Percentiles rank a stretch among this genome's conserved stretches.
These are phyloP conservation scores for Jamesozyma jinghongensis DNA, from an alignment of 805 yeast species.

Conservation along the genomic window DNA sequence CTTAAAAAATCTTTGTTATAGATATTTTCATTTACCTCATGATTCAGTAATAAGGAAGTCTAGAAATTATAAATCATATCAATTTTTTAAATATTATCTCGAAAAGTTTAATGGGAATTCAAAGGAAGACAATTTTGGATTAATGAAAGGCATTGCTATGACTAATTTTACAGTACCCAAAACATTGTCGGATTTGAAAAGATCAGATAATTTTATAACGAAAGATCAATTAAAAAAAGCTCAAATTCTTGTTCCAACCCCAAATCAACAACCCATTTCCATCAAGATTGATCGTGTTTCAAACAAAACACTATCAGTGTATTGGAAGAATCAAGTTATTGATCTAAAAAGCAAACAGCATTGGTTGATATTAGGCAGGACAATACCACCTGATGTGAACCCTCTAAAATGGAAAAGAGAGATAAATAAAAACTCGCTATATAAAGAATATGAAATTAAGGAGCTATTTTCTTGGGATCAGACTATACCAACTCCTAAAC, in stretches of 20 bases:
- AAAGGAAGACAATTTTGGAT: not conserved
- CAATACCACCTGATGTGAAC: conserved; percentile 6
- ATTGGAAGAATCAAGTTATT: conserved; percentile 13
- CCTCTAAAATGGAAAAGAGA: conserved; percentile 10
- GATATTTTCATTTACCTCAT: conserved; percentile 10
- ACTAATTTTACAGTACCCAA: conserved; percentile 12
- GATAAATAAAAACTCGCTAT: not conserved
- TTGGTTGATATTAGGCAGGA: conserved; percentile 23
- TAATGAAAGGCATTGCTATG: conserved; percentile 10
- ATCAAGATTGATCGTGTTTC: not conserved
- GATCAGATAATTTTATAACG: conserved; percentile 14
- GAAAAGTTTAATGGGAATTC: not conserved
- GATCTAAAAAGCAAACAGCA: conserved; percentile 18
- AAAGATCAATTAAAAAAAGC: conserved; percentile 8
- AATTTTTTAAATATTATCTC: conserved; percentile 3
- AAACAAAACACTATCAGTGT: conserved; percentile 2
- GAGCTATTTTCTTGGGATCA: conserved; percentile 19
- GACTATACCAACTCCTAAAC: conserved; percentile 14
- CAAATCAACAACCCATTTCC: not conserved
- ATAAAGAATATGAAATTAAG: conserved; percentile 8
- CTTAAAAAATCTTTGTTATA: conserved; percentile 11
- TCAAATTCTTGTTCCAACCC: conserved; percentile 7
- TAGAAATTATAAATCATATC: conserved; percentile 7
- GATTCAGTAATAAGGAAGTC: conserved; percentile 6
- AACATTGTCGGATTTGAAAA: conserved; percentile 8